Percentiles rank a stretch among this genome's conserved stretches.
These are phyloP conservation scores for Nemophila menziesii DNA, from an alignment of 257 asterid genomes.

Conservation along the genomic window DNA sequence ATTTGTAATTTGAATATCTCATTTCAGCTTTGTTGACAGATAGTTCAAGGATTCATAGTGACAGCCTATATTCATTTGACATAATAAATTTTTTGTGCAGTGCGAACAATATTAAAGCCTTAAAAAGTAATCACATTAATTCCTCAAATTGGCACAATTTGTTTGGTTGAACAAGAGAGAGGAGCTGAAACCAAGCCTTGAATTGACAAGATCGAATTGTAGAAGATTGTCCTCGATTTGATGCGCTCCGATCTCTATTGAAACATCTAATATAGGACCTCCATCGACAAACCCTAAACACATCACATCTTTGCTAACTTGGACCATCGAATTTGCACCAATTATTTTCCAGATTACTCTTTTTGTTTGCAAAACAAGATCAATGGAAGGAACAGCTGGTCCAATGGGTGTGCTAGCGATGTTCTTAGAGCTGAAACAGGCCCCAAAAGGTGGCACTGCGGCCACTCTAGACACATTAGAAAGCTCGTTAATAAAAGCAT, in stretches of 20 bases:
- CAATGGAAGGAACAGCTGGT: slow-evolving; percentile 16
- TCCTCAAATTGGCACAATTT: background rate
- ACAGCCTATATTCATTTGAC: too few species aligned
- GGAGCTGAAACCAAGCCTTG: slow-evolving; percentile 23
- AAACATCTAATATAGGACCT: slow-evolving; percentile 8
- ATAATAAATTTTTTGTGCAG: too few species aligned
- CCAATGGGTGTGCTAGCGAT: slow-evolving; percentile 6
- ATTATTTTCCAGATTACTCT: slow-evolving; percentile 26
- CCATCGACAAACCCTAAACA: slow-evolving; percentile 12
- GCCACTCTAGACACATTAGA: slow-evolving; percentile 5
- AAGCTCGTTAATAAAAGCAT: slow-evolving; percentile 5
- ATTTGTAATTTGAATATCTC: too few species aligned
- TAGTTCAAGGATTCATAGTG: too few species aligned
- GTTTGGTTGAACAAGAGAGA: background rate
- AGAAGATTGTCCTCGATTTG: slow-evolving; percentile 26
- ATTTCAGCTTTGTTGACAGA: background rate
- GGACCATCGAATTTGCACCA: slow-evolving; percentile 42
- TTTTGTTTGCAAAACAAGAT: slow-evolving; percentile 12
- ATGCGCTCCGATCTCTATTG: slow-evolving; percentile 27
- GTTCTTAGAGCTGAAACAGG: slow-evolving; percentile 11
- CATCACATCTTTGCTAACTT: slow-evolving; percentile 24
- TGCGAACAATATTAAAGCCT: too few species aligned
- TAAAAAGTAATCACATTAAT: too few species aligned
- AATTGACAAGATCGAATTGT: slow-evolving; percentile 19
- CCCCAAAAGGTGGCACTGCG: slow-evolving; percentile 8